Evolutionary conservation across 164 flowering plant genomes (phyloP).

Genomic region (Magnolia officinalis): DNA sequence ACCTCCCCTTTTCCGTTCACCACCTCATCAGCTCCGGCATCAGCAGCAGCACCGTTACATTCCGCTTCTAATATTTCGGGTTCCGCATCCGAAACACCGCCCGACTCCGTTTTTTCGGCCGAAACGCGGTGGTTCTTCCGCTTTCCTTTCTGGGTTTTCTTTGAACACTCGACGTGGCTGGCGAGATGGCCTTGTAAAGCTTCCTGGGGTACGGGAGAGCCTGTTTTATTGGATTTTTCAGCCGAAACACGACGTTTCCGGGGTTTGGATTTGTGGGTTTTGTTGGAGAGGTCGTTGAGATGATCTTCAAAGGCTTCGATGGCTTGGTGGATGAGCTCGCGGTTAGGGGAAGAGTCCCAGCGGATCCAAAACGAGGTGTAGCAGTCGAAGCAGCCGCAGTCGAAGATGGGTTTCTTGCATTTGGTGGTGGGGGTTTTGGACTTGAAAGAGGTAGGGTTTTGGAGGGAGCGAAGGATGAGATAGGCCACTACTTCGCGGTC

Average conservation of each 20-base stretch:
- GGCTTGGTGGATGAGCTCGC: conserved; percentile 68
- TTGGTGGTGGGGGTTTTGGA: conserved; percentile 18
- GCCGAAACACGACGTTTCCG: conserved; percentile 5
- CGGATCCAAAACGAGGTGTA: conserved; percentile 69
- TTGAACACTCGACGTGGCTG: background rate
- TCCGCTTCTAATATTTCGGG: background rate
- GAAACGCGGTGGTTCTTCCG: background rate
- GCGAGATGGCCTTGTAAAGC: too few species aligned
- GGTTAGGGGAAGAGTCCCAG: conserved; percentile 78
- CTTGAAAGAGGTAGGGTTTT: conserved; percentile 6
- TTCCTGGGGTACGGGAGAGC: background rate
- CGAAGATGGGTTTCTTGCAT: conserved; percentile 32
- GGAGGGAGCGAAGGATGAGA: conserved; percentile 59
- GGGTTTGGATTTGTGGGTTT: background rate
- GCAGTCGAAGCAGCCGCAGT: conserved; percentile 78
- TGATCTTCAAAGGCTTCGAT: conserved; percentile 83
- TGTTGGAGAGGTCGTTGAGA: conserved; percentile 15
- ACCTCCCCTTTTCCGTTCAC: background rate
- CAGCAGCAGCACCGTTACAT: background rate
- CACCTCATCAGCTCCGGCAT: background rate
- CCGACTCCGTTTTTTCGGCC: background rate
- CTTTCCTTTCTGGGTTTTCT: conserved; percentile 1
- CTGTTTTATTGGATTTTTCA: background rate
- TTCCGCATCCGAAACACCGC: background rate
- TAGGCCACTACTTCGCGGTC: conserved; percentile 77